Evolutionary conservation across 2,329 filamentous ascomycete genomes (phyloP), one percentile per base, ranked within the genome.

Genomic region (Ascochyta koolunga): DNA sequence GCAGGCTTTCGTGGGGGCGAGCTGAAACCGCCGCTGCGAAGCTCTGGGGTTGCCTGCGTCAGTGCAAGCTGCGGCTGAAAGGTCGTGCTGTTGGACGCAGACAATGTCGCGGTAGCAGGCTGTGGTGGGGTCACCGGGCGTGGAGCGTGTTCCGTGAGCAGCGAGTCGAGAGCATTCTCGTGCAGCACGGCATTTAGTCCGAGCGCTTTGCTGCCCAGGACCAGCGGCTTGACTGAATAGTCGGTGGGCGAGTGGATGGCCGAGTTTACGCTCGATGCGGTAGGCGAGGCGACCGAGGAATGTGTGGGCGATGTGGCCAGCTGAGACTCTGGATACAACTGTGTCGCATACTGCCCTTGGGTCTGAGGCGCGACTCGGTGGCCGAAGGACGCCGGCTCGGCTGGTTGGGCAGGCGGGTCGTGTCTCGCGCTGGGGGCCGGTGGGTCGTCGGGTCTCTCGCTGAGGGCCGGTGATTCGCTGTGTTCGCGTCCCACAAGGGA

Each of bases 1-100:
- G 64, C 41, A 33, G 69, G 59, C 59, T 72, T 71, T 46, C 60
- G 62, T 24, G 63, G 62, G 32, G 73, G 71, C 21, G 71, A 62
- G 10, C 74, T 70, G 58, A 77, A 76, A 13, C 68, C 67, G 48
- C 70, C 68, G 22, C 70, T 63, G 36, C 74, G 73, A 31, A 76
- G 49, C 6, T 71, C 59, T 16, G 75, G 75, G 22, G 75, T 77
- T 21, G 75, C 68, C 42, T 76, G 70, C 3, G 70, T 77, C 2
- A 77, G 54, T 16, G 74, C 72, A 18, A 77, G 61, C 44, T 74
- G 60, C 6, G 75, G 75, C 39, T 71, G 70, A 37, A 67, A 50
- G 27, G 65, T 59, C 5, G 52, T 29, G 18, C 60, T 52, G 11
- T 45, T 43, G 24, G 64, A 52, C 10, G 43, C 25, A n/a, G 61